Conservation (phyloP, 345 rosid genomes). For the Linum usitatissimum region DNA sequence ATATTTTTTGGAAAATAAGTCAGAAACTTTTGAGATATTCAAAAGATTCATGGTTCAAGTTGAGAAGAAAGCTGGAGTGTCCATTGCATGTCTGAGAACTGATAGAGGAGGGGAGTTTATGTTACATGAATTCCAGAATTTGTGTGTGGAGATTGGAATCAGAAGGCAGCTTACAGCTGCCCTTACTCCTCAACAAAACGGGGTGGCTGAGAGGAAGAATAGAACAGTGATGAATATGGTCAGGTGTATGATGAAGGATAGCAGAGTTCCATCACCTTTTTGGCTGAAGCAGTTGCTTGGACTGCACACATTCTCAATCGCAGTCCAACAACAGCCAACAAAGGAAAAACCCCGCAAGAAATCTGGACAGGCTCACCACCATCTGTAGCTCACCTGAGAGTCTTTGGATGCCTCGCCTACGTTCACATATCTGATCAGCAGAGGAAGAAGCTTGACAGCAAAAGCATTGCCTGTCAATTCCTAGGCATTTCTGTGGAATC, state of each 20-base stretch:
- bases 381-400: background rate
- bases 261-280: background rate
- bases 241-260: background rate
- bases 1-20: background rate
- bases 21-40: background rate
- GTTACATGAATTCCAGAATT: background rate
- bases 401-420: background rate
- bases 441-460: background rate
- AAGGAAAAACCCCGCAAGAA: background rate
- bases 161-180: background rate
- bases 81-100: background rate
- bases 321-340: background rate
- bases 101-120: constrained; percentile 2
- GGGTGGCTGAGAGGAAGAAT: constrained; percentile 2
- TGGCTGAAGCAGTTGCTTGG: background rate
- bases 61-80: background rate
- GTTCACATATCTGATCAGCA: background rate
- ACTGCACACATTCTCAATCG: background rate
- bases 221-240: background rate
- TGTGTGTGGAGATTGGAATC: background rate
- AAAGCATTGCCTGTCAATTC: background rate
- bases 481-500: background rate
- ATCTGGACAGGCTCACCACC: background rate
- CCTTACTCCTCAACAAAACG: background rate
- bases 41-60: background rate